These are phyloP conservation scores for Fistulinella cinereoalba DNA, from an alignment of 1,284 basidiomycete species.

Conservation along the genomic window DNA sequence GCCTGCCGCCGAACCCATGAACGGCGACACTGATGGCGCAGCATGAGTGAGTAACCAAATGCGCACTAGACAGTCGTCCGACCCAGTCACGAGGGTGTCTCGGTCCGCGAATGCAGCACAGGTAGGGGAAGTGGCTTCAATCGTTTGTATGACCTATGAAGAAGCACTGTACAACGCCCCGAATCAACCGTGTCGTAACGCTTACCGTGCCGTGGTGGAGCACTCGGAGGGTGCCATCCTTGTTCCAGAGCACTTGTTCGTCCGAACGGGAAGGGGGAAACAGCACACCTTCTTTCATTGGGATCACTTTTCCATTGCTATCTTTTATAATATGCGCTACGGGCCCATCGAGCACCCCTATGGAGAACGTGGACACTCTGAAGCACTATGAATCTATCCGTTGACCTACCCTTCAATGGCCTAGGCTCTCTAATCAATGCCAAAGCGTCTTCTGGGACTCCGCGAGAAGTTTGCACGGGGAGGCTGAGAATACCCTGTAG, in stretches of 20 bases:
- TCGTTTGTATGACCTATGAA: constrained; percentile 64
- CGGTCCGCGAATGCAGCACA: constrained; percentile 78
- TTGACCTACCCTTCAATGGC: constrained; percentile 54
- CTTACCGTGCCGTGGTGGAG: constrained; percentile 59
- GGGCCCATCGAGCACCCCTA: constrained; percentile 24
- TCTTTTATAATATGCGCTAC: constrained; percentile 23
- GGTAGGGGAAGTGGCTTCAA: constrained; percentile 69
- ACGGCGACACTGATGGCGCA: constrained; percentile 24
- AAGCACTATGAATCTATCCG: constrained; percentile 2
- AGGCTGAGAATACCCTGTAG: constrained; percentile 68
- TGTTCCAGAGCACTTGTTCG: constrained; percentile 68
- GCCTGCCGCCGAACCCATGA: constrained; percentile 16
- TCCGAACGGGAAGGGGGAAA: constrained; percentile 60
- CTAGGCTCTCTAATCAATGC: constrained; percentile 57
- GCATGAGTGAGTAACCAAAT: constrained; percentile 65
- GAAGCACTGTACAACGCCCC: no score
- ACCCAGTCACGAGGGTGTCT: constrained; percentile 72
- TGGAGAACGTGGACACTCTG: constrained; percentile 3
- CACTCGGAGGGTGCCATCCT: constrained; percentile 56
- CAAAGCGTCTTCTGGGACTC: constrained; percentile 76
- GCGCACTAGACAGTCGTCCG: constrained; percentile 71
- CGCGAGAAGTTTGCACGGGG: constrained; percentile 68
- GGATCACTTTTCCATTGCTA: constrained; percentile 50
- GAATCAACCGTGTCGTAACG: no score
- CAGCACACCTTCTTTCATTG: constrained; percentile 59